Evolutionary conservation across 2,329 filamentous ascomycete species (phyloP).

Genomic region (Fusarium nurragi): DNA sequence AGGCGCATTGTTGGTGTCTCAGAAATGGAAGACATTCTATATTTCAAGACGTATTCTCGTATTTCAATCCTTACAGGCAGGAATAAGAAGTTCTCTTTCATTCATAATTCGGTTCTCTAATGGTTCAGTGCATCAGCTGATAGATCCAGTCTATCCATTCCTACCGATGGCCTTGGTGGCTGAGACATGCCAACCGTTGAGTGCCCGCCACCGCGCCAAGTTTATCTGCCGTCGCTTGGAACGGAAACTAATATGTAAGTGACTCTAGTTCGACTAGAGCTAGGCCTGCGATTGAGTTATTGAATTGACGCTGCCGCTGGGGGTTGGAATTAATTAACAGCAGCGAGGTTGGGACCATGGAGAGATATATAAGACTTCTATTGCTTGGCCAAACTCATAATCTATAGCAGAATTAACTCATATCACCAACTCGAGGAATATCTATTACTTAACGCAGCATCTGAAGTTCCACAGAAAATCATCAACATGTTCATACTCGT

Average conservation of each 20-base stretch:
- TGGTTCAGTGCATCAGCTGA: no score
- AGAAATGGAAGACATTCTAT: no score
- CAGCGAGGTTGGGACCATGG: neutral
- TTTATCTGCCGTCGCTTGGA: constrained; percentile 24
- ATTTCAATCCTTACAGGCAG: no score
- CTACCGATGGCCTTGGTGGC: neutral
- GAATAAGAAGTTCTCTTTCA: no score
- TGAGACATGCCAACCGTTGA: constrained; percentile 12
- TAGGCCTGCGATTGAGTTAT: no score
- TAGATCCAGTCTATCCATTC: neutral
- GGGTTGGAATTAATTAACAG: neutral
- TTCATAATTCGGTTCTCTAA: no score
- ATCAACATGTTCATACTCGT: constrained; percentile 18
- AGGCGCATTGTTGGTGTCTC: no score
- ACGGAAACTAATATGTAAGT: neutral
- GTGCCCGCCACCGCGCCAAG: constrained; percentile 1
- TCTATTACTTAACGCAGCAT: fast-evolving
- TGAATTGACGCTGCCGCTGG: neutral
- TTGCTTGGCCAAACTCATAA: neutral
- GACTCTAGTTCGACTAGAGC: neutral
- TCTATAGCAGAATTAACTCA: neutral
- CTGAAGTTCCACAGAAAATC: neutral
- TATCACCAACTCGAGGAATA: neutral
- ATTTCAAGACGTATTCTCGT: no score
- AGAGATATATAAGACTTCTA: constrained; percentile 13